A percentile compares a stretch with the other conserved stretches of the same genome.
Evolutionary conservation across 768 basidiomycete species (phyloP).

Genomic region (Agaricus sinodeliciosus): DNA sequence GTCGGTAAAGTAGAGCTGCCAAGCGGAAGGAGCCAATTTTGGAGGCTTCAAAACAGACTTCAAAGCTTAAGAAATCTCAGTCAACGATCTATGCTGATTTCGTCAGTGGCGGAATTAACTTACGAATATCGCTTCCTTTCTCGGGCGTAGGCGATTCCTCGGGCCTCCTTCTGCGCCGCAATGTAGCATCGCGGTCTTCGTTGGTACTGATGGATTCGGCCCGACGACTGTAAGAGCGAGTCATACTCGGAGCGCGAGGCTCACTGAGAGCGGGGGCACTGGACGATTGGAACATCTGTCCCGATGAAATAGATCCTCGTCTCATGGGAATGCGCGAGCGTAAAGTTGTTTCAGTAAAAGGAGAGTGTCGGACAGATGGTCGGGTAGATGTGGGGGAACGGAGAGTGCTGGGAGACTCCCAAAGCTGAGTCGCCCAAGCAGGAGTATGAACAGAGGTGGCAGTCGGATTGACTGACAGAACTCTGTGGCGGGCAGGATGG

Average conservation of each 20-base stretch:
- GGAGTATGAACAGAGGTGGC: conserved; percentile 56
- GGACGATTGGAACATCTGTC: conserved; percentile 59
- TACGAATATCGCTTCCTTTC: conserved; percentile 40
- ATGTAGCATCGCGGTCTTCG: conserved; percentile 72
- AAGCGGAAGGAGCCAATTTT: conserved; percentile 88
- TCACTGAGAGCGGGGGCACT: conserved; percentile 60
- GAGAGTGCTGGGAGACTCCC: conserved; percentile 38
- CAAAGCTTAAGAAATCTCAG: conserved; percentile 34
- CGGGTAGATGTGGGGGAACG: conserved; percentile 38
- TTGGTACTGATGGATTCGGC: conserved; percentile 43
- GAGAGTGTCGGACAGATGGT: conserved; percentile 41
- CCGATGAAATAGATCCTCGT: conserved; percentile 41
- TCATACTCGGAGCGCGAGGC: conserved; percentile 37
- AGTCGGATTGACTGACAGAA: conserved; percentile 54
- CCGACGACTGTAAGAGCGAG: conserved; percentile 58
- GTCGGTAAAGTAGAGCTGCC: conserved; percentile 96
- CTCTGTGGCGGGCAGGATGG: conserved; percentile 32
- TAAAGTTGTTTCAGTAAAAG: conserved; percentile 34
- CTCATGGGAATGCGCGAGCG: conserved; percentile 35
- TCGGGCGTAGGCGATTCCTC: conserved; percentile 29
- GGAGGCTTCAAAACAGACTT: conserved; percentile 83
- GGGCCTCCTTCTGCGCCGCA: conserved; percentile 52
- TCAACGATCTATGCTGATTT: conserved; percentile 9
- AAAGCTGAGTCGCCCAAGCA: conserved; percentile 62
- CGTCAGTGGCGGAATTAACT: conserved; percentile 19